Evolutionary conservation across 257 asterid species (phyloP), one percentile per base, ranked within the genome.

Genomic region (Buddleja alternifolia): DNA sequence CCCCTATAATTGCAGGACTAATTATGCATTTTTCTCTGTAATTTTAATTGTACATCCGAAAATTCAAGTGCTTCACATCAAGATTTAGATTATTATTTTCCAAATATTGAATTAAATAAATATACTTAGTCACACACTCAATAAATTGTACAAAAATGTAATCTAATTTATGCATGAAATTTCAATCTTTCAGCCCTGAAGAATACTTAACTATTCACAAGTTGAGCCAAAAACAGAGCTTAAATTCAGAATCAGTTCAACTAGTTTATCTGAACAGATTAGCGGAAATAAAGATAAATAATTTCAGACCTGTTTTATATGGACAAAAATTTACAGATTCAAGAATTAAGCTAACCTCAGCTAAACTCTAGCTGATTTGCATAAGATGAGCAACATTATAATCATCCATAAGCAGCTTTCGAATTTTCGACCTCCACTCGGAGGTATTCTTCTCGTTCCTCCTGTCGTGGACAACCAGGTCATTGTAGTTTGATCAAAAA

Each of bases 351-450:
- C 66, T 73, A 34, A 73, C 68, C 75, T 84, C 70, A 78, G 59
- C 66, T 75, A 44, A 61, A 58, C 62, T 92, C 96, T 46, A 86
- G 46, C 86, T 89, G 54, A 86, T 60, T 17, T 78, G 51, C 41
- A 70, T 25, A 66, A 63, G 70, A 54, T 66, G 77, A 37, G 52
- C 78, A 34, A 74, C 83, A 45, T 80, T 84, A 14, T 80, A 90
- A 19, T 97, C 97, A 79, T 85, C 99, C 67, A 73, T 58, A 29
- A 94, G 96, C 86, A 86, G 15, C 80, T 88, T 91, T 51, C 95
- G 95, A 20, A 89, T 94, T 74, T 94, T 94, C 6, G 83, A 78
- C 70, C 81, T 79, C 99, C 99, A 94, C 72, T 90, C 99, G 0
- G 92, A 87, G 60, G 80, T 71, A 37, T 88, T 84, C 67, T 39